Percentiles rank a stretch among this genome's conserved stretches.
Conservation (phyloP, 495 filamentous ascomycete genomes). For the Penicillium roqueforti region DNA sequence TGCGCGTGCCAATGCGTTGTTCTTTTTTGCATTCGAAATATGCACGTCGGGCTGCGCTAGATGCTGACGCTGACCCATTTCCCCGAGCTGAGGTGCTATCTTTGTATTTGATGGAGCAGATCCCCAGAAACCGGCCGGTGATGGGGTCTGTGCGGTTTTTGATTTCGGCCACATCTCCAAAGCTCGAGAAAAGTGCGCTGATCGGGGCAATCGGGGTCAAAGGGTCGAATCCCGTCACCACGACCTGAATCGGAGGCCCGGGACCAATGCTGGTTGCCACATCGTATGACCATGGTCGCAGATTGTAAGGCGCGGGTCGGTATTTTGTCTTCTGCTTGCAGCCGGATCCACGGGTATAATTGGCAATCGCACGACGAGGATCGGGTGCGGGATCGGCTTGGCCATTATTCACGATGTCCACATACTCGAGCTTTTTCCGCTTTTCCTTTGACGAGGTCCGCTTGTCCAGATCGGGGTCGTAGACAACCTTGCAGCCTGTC, state of each 20-base stretch:
- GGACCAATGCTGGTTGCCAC: conserved; percentile 75
- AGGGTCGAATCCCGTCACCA: conserved; percentile 91
- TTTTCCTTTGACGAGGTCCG: conserved; percentile 58
- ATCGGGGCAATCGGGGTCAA: conserved; percentile 75
- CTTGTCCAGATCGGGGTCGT: conserved; percentile 70
- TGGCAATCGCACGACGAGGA: conserved; percentile 65
- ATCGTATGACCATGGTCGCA: conserved; percentile 76
- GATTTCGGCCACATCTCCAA: conserved; percentile 83
- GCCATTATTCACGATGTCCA: conserved; percentile 60
- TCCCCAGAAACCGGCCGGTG: conserved; percentile 86
- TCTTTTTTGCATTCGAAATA: conserved; percentile 55
- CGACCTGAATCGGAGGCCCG: conserved; percentile 81
- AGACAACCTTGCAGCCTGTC: conserved; percentile 65
- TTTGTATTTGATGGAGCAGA: conserved; percentile 85
- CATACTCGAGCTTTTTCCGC: conserved; percentile 66
- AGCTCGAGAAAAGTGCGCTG: conserved; percentile 74
- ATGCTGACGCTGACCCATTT: conserved; percentile 54
- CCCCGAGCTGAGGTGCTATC: conserved; percentile 58
- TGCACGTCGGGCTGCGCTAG: conserved; percentile 72
- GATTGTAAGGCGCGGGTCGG: conserved; percentile 70
- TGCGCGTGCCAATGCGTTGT: conserved; percentile 67
- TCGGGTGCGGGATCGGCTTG: conserved; percentile 69
- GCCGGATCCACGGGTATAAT: conserved; percentile 51
- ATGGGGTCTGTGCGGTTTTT: conserved; percentile 89
- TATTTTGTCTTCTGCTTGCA: conserved; percentile 71